Base-by-base conservation (phyloP, 805 yeast genomes). In the Priceomyces carsonii region DNA sequence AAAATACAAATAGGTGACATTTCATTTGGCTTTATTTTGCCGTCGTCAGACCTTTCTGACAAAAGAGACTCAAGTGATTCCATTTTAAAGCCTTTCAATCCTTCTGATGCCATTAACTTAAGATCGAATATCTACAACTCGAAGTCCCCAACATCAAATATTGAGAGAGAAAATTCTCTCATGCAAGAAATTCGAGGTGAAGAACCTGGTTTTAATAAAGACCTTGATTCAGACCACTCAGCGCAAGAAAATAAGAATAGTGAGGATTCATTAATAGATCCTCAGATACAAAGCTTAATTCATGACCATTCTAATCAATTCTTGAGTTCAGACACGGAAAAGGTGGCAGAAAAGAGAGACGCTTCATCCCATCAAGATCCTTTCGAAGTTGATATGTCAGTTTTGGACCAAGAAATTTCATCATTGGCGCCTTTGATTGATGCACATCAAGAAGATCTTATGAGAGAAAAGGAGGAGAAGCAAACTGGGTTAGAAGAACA, bases 1-100 rank as follows among this genome's bases (percentile, higher is more conserved):
- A 84, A 85, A 49, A 80, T 93, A 32, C 98, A 93, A 58, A 87
- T 93, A 25, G 98, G 97, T 9, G 95, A 88, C 51, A 86, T 91
- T 12, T 83, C 88, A 6, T 93, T 93, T 59, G 77, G 79, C 32
- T 93, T 93, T 59, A 84, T 91, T 10, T 64, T 93, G 26, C 99
- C 99, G 5, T 77, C 80, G 2, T 66, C 79, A 15, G 83, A 76
- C 30, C 56, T 68, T 6, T 49, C 53, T 23, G 64, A 64, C 10
- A 60, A 51, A 20, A 55, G 51, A 24, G 56, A 44, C 22, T 46
- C 47, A 7, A 36, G 40, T n/a, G 29, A 36, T 3, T 31, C 40
- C 8, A 21, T 39, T 7, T 30, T 62, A 7, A 67, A 69, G 42
- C 72, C 70, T 17, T 66, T 76, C 38, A 78, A 77, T 43, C 84